A percentile compares a stretch with the other conserved stretches of the same genome.
Evolutionary conservation across 2,329 filamentous ascomycete genomes (phyloP).

Genomic region (Diaporthe sp.): DNA sequence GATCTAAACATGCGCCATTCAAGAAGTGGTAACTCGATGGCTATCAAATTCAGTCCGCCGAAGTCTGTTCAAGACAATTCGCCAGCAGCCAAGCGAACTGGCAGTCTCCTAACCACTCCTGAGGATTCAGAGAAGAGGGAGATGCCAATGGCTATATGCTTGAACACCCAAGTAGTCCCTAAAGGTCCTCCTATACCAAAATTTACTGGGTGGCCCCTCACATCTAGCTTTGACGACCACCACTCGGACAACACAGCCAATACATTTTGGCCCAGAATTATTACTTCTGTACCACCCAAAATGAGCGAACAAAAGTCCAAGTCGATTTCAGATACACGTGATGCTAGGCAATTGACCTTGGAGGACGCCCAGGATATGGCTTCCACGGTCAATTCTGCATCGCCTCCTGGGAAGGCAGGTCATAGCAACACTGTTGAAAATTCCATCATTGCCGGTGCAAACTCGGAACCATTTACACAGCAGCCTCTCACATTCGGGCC

Average conservation of each 20-base stretch:
- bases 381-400: neutral
- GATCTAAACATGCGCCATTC: neutral
- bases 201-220: neutral
- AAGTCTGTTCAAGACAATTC: neutral
- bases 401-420: neutral
- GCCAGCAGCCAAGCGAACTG: neutral
- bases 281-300: neutral
- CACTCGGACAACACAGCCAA: neutral
- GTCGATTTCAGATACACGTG: neutral
- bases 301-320: neutral
- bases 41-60: slow-evolving; percentile 7
- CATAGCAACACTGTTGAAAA: neutral
- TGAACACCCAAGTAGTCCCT: neutral
- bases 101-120: neutral
- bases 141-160: neutral
- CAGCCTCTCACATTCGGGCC: neutral
- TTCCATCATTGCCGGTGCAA: too few species aligned
- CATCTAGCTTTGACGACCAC: neutral
- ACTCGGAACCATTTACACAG: neutral
- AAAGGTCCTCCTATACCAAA: neutral
- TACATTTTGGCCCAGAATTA: neutral
- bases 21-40: neutral
- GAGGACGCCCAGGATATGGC: too few species aligned
- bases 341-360: neutral
- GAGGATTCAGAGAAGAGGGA: neutral